Percentiles rank a stretch among this genome's conserved stretches.
phyloP scores from a whole-genome alignment of 139 green algal genomes.

The Asterochloris erici region DNA sequence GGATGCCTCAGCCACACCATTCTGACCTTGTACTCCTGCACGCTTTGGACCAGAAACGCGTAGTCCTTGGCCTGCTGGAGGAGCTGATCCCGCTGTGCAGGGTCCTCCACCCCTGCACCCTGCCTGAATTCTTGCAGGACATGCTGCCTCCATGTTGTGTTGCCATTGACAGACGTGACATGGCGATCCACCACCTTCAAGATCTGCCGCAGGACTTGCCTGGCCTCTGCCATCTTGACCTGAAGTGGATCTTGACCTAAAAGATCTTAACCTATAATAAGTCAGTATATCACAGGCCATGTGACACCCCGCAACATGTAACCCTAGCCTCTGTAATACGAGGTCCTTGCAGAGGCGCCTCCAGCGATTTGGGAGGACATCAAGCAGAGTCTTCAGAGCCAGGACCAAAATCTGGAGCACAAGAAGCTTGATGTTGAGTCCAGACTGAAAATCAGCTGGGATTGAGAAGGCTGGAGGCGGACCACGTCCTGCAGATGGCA shows the following conservation, averaged over 20 bases:
- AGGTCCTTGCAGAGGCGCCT: background rate
- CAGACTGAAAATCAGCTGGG: no score
- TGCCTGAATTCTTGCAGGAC: slow-evolving; percentile 28
- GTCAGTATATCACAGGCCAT: no score
- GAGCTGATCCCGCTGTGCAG: background rate
- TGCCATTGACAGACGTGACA: slow-evolving; percentile 26
- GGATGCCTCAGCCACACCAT: background rate
- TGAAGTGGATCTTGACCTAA: background rate
- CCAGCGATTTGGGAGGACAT: background rate
- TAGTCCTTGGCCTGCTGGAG: slow-evolving; percentile 40
- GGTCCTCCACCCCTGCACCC: background rate
- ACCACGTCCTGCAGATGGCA: no score
- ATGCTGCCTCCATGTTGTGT: slow-evolving; percentile 27
- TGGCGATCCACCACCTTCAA: slow-evolving; percentile 27
- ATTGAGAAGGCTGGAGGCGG: no score
- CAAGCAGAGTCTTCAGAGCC: background rate
- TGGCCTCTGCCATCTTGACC: slow-evolving; percentile 6
- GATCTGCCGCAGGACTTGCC: slow-evolving; percentile 3
- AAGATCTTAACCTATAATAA: background rate
- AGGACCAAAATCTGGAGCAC: background rate
- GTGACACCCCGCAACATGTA: background rate
- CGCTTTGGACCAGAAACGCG: slow-evolving; percentile 30
- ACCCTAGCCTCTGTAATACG: background rate
- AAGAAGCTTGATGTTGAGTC: no score
- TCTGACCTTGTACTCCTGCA: slow-evolving; percentile 36